Base-by-base conservation (phyloP, 257 asterid genomes). In the Solanum ossicruentum region DNA sequence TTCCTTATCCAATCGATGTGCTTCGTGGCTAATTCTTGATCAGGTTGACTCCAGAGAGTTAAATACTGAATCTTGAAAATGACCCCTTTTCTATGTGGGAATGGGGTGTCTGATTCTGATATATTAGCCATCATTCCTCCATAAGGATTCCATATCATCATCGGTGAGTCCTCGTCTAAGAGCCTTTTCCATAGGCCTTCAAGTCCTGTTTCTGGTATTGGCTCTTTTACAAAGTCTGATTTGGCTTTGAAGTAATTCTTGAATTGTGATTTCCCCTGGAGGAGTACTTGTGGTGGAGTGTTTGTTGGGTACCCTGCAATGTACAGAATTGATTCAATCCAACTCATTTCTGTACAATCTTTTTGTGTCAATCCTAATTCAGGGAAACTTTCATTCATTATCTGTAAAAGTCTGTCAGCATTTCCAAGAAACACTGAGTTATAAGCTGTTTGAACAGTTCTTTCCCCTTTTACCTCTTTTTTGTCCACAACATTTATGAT, bases 101-200 rank as follows among this genome's bases (percentile, higher is more conserved):
- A 85, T 8, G 87, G 87, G 0, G 60, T 79, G 26, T 41, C 51
- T 9, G 71, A 51, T 65, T 85, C 87, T 52, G 87, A 75, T 75
- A 49, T 75, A 23, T 75, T 75, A 52, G 81, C 60, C 81, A 75
- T 49, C 81, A 15, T 80, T 85, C 87, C 87, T 7, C 83, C 88
- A 21, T 82, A 58, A 0, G 85, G 85, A 58, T 45, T 85, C 81
- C 80, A 67, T n/a, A 69, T 52, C 77, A 57, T 26, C 20, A 28
- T 0, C 10, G 73, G 28, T 49, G 85, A 70, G 16, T 72, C 45
- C 28, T 23, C 65, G 32, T 49, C 39, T 6, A 47, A 32, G 1
- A 85, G 20, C 16, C 63, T 45, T 15, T 23, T 39, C 85, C 88
- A 85, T 80, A 85, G 1, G 4, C 71, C 83, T 58, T 81, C 83